Base-by-base conservation (phyloP, 805 yeast genomes). In the Wickerhamiella sergipiensis region DNA sequence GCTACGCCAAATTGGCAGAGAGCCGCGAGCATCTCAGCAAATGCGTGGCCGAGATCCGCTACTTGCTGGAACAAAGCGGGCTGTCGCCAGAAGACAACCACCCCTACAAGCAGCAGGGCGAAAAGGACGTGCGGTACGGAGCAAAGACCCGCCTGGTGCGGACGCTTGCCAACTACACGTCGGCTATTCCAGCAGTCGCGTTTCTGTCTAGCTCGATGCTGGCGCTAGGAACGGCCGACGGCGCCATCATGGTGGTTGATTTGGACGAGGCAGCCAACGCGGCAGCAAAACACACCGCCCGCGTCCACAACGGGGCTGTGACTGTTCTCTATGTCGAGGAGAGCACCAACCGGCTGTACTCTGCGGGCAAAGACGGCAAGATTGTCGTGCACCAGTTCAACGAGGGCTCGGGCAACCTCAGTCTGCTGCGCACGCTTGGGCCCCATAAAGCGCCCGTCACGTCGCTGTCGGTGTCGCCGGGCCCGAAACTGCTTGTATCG, bases 1-100 rank as follows among this genome's bases (percentile, higher is more conserved):
- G 24, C 17, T 45, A 17, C n/a, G 8, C 21, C 6, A 29, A 26
- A 15, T 33, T 45, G 22, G 38, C 39, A 3, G 38, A 26, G n/a
- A 26, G 47, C 23, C 26, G 23, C 26, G 53, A 64, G 50, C 65
- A 63, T 48, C 56, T 67, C 9, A 61, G 57, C 23, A 62, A 63
- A 48, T 67, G 71, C 55, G 53, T 67, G 9, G 63, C 64, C 45
- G 71, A 67, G 50, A 67, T 67, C 17, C 61, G 61, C 22, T 63
- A 61, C 49, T 50, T 65, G 48, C 53, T 65, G n/a, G 50, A 52
- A 24, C 58, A 56, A 24, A 51, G 50, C 19, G 55, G 59, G 33
- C 21, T 51, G 7, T 8, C 46, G 12, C 46, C 48, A 33, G 48
- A 46, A 7, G 22, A 45, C 12, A 45, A 22, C 22, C 15, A 21